phyloP scores from a whole-genome alignment of 257 asterid genomes.

The Petunia axillaris region DNA sequence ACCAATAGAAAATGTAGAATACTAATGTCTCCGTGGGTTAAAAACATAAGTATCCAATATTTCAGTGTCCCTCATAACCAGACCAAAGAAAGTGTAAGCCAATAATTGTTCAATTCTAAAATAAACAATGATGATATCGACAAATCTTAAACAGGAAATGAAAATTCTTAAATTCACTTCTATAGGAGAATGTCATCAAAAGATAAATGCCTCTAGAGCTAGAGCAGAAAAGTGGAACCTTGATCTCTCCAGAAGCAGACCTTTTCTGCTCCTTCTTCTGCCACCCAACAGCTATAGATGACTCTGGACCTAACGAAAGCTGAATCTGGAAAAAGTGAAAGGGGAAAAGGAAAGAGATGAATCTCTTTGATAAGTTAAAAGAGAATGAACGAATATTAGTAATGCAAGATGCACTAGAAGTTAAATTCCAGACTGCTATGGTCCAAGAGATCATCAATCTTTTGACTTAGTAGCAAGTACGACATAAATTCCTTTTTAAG shows the following conservation, averaged over 20 bases:
- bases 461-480: neutral
- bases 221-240: slow-evolving; percentile 52
- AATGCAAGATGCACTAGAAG: neutral
- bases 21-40: neutral
- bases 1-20: neutral
- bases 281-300: slow-evolving; percentile 92
- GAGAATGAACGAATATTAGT: neutral
- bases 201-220: neutral
- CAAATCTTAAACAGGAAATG: slow-evolving; percentile 17
- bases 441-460: slow-evolving; percentile 12
- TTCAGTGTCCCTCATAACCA: neutral
- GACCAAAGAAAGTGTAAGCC: slow-evolving; percentile 12
- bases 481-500: neutral
- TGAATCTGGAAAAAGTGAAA: slow-evolving; percentile 64
- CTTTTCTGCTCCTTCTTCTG: slow-evolving; percentile 70
- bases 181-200: slow-evolving; percentile 6
- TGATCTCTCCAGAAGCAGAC: slow-evolving; percentile 88
- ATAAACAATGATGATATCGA: neutral
- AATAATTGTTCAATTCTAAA: neutral
- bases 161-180: neutral
- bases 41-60: neutral
- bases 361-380: slow-evolving; percentile 2
- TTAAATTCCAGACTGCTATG: slow-evolving; percentile 13
- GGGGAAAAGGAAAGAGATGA: neutral
- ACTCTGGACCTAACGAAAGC: slow-evolving; percentile 81